Evolutionary conservation across 129 eudicot genomes (phyloP).

Genomic region (Escallonia herrerae): DNA sequence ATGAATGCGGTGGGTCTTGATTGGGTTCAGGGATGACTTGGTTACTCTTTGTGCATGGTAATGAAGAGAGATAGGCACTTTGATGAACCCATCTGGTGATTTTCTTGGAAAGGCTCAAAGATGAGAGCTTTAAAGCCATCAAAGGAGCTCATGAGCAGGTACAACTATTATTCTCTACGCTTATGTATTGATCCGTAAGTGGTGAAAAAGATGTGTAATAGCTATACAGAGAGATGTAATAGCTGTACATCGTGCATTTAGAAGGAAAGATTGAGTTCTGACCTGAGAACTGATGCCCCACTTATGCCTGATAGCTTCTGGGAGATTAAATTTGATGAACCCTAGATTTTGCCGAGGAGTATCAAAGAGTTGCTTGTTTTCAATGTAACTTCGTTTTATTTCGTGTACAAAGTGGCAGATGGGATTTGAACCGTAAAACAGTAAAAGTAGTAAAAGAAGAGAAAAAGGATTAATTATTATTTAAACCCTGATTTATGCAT

Average conservation of each 20-base stretch:
- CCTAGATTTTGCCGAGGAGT: background rate
- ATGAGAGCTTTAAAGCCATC: slow-evolving; percentile 60
- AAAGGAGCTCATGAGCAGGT: slow-evolving; percentile 22
- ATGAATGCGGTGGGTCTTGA: slow-evolving; percentile 17
- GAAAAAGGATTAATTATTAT: background rate
- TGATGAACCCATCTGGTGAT: slow-evolving; percentile 26
- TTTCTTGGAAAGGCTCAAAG: slow-evolving; percentile 22
- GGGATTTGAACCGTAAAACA: no score
- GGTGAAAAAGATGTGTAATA: background rate
- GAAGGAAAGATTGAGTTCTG: slow-evolving; percentile 2
- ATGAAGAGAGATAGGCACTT: slow-evolving; percentile 34
- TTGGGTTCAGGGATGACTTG: slow-evolving; percentile 29
- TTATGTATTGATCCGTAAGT: background rate
- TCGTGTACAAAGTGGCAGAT: no score
- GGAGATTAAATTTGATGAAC: background rate
- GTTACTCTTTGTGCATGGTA: slow-evolving; percentile 30
- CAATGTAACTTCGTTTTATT: background rate
- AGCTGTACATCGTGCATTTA: background rate
- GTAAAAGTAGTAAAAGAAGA: no score
- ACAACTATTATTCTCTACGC: background rate
- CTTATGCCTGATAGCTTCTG: background rate
- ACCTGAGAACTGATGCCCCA: slow-evolving; percentile 2
- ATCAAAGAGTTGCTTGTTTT: background rate
- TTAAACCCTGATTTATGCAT: slow-evolving; percentile 3
- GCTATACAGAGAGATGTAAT: background rate